These are phyloP conservation scores for Fusarium sp. DNA, from an alignment of 2,329 filamentous ascomycete species.

Conservation along the genomic window DNA sequence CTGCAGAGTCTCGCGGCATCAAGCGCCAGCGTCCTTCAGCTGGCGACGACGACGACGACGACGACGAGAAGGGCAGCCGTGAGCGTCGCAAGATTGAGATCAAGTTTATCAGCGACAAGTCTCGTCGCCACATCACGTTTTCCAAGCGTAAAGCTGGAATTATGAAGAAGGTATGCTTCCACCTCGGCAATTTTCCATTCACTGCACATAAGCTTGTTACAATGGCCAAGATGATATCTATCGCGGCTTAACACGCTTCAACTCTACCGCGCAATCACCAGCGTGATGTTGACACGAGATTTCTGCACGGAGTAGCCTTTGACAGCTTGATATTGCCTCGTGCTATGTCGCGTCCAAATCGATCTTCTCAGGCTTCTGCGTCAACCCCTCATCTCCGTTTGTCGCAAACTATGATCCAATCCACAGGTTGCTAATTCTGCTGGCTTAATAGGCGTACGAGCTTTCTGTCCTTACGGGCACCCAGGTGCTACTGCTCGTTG, in stretches of 20 bases:
- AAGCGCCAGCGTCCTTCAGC: conserved; percentile 88
- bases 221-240: background rate
- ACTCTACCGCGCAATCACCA: background rate
- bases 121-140: conserved; percentile 98
- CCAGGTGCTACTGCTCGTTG: conserved; percentile 94
- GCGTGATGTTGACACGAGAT: background rate
- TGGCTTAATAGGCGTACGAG: conserved; percentile 82
- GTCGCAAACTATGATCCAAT: background rate
- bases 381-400: background rate
- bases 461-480: conserved; percentile 97
- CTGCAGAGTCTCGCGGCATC: conserved; percentile 80
- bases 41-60: conserved; percentile 94
- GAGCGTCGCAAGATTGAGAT: conserved; percentile 99
- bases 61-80: conserved; percentile 96
- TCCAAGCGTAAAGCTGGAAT: conserved; percentile 99
- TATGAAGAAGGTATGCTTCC: conserved; percentile 94
- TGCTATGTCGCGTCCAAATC: conserved; percentile 21
- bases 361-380: conserved; percentile 5
- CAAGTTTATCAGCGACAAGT: conserved; percentile 99
- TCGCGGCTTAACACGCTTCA: background rate
- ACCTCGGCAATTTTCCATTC: background rate
- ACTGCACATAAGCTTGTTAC: conserved; percentile 4
- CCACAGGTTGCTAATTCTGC: conserved; percentile 34
- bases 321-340: background rate
- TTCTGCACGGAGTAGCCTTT: background rate